phyloP scores from a whole-genome alignment of 495 filamentous ascomycete species.

The Penicillium cinerascens region DNA sequence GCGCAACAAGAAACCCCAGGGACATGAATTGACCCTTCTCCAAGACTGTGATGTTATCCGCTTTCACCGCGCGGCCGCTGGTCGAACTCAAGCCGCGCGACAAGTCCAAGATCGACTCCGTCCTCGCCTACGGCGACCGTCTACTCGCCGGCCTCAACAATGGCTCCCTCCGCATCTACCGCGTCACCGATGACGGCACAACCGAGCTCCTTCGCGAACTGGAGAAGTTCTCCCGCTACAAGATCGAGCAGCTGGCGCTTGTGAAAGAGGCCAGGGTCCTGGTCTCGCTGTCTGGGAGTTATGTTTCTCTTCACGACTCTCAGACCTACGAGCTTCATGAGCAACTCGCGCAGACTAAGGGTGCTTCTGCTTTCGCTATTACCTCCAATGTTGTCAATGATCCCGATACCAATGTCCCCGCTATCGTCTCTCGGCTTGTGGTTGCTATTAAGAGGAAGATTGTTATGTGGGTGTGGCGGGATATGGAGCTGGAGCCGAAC shows the following conservation, averaged over 20 bases:
- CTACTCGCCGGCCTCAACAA: slow-evolving; percentile 88
- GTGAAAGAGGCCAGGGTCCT: slow-evolving; percentile 92
- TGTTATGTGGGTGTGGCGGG: slow-evolving; percentile 90
- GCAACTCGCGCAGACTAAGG: slow-evolving; percentile 74
- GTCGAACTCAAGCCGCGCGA: slow-evolving; percentile 94
- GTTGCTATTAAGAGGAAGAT: slow-evolving; percentile 90
- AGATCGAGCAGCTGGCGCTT: slow-evolving; percentile 87
- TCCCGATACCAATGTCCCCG: slow-evolving; percentile 74
- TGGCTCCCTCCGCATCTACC: slow-evolving; percentile 85
- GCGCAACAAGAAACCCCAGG: background rate
- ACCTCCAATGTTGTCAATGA: slow-evolving; percentile 95
- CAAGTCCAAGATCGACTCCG: slow-evolving; percentile 92
- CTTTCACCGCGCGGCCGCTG: slow-evolving; percentile 92
- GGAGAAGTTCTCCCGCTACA: slow-evolving; percentile 86
- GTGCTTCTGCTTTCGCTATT: slow-evolving; percentile 85
- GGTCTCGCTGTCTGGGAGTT: slow-evolving; percentile 82
- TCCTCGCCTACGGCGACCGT: slow-evolving; percentile 87
- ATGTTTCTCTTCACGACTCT: slow-evolving; percentile 84
- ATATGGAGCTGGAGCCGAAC: slow-evolving; percentile 77
- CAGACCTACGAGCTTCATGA: slow-evolving; percentile 78
- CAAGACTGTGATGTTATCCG: slow-evolving; percentile 74
- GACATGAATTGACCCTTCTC: slow-evolving; percentile 17
- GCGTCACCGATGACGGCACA: slow-evolving; percentile 68
- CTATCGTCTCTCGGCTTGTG: slow-evolving; percentile 84
- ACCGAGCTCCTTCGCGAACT: slow-evolving; percentile 84